Percentiles rank a stretch among this genome's conserved stretches.
These are phyloP conservation scores for Parastagonospora nodorum DNA, from an alignment of 2,329 filamentous ascomycete species.

Conservation along the genomic window DNA sequence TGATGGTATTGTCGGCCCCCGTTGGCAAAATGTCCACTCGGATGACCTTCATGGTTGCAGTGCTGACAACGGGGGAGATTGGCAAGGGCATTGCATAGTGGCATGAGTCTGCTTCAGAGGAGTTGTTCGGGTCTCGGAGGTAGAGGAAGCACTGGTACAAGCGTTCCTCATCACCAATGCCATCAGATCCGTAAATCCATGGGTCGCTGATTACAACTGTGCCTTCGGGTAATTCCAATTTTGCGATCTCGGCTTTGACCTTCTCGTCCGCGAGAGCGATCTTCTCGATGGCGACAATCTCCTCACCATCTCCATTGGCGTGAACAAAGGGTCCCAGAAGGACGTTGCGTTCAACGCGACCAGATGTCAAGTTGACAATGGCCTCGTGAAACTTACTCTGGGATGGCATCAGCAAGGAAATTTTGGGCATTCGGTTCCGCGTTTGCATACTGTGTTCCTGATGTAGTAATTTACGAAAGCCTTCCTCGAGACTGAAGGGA, in stretches of 20 bases:
- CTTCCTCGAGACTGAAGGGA: constrained; percentile 60
- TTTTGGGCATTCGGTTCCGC: background rate
- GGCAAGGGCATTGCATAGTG: constrained; percentile 71
- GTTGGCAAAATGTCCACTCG: constrained; percentile 73
- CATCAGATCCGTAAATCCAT: constrained; percentile 70
- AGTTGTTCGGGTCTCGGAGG: constrained; percentile 65
- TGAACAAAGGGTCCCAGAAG: constrained; percentile 63
- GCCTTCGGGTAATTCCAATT: constrained; percentile 63
- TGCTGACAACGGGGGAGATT: constrained; percentile 71
- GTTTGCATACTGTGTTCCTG: constrained; percentile 60
- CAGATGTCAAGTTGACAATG: constrained; percentile 58
- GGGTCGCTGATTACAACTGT: constrained; percentile 63
- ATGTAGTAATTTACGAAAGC: constrained; percentile 65
- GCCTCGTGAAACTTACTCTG: constrained; percentile 68
- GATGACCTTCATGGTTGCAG: constrained; percentile 65
- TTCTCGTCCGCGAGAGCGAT: constrained; percentile 60
- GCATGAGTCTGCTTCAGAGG: constrained; percentile 66
- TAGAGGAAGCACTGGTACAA: constrained; percentile 71
- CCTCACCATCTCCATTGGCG: constrained; percentile 63
- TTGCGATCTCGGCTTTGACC: constrained; percentile 64
- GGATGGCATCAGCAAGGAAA: constrained; percentile 4
- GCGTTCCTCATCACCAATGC: constrained; percentile 54
- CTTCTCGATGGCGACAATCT: constrained; percentile 64
- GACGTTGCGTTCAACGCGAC: constrained; percentile 61
- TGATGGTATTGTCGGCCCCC: constrained; percentile 64